phyloP scores from a whole-genome alignment of 345 rosid species.

The Geranium brycei region DNA sequence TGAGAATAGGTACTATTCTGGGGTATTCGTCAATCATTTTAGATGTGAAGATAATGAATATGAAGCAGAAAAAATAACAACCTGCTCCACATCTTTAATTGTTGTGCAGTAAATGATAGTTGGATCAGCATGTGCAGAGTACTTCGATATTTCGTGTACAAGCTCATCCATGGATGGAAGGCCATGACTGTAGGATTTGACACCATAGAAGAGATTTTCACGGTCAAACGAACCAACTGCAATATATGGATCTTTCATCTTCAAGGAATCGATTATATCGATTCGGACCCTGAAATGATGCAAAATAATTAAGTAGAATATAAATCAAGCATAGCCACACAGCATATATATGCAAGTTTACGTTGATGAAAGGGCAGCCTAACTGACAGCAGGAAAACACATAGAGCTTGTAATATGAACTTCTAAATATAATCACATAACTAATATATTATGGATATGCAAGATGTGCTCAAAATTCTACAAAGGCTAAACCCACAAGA shows the following conservation, averaged over 20 bases:
- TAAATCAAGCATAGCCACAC: too few species aligned
- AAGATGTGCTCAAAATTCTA: too few species aligned
- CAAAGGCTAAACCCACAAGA: too few species aligned
- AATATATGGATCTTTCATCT: slow-evolving; percentile 29
- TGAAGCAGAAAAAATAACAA: slow-evolving; percentile 1
- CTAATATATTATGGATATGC: too few species aligned
- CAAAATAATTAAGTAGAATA: background rate
- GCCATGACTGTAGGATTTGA: slow-evolving; percentile 22
- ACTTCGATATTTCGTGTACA: slow-evolving; percentile 30
- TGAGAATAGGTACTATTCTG: too few species aligned
- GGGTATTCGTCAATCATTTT: too few species aligned
- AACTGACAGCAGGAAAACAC: too few species aligned
- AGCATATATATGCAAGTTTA: too few species aligned
- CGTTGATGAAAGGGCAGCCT: too few species aligned
- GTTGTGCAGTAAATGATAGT: slow-evolving; percentile 36
- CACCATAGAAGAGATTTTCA: slow-evolving; percentile 36
- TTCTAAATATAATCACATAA: too few species aligned
- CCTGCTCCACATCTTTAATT: slow-evolving; percentile 34
- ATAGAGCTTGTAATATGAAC: too few species aligned
- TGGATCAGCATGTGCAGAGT: slow-evolving; percentile 16
- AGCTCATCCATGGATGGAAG: slow-evolving; percentile 21
- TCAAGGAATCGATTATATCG: slow-evolving; percentile 29
- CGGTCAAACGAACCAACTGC: slow-evolving; percentile 41
- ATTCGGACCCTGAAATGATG: slow-evolving; percentile 23
- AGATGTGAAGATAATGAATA: background rate